Evolutionary conservation across 2,329 filamentous ascomycete species (phyloP), one percentile per base, ranked within the genome.

Genomic region (Rutstroemia sp.): DNA sequence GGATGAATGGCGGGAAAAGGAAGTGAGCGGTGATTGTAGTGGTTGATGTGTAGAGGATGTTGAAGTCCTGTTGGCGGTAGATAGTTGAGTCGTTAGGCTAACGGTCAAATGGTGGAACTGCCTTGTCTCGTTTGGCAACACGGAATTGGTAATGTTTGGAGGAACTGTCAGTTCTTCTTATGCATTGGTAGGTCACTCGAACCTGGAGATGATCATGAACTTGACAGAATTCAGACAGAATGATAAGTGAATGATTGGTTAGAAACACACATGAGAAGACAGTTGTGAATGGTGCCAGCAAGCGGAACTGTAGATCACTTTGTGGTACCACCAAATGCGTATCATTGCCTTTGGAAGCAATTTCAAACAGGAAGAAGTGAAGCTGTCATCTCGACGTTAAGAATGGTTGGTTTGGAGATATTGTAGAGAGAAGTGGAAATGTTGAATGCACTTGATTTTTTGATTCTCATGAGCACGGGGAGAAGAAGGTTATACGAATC

Each of bases 251-350:
- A 27, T 37, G 27, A 38, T 19, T 53, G 16, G 19, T 38, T 12
- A 19, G 19, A 48, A 30, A 30, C 27, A 30, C 8, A 30, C 9
- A 41, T 19, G 19, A 19, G 19, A 4, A 44, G 23, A 6, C 17
- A 42, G 42, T 34, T 23, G 45, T 50, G 38, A 55, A 23, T 50
- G 46, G 38, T 55, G 52, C 52, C 52, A 55, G 46, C 52, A 23
- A 34, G 48, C 16, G 4, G 25, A n/a, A 17, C n/a, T 50, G 12
- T 17, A 23, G 37, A 19, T 44, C 2, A 14, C 10, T 34, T 23
- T 14, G 46, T 55, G 37, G n/a, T 30, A 42, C 46, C 9, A 10
- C 23, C 16, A 23, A 21, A 34, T 17, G 7, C 23, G 12, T n/a
- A 55, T 41, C 39, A 41, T 19, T 41, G 17, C 39, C 17, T 19